phyloP scores from a whole-genome alignment of 352 stramenopile species.

The Globisporangium polare region DNA sequence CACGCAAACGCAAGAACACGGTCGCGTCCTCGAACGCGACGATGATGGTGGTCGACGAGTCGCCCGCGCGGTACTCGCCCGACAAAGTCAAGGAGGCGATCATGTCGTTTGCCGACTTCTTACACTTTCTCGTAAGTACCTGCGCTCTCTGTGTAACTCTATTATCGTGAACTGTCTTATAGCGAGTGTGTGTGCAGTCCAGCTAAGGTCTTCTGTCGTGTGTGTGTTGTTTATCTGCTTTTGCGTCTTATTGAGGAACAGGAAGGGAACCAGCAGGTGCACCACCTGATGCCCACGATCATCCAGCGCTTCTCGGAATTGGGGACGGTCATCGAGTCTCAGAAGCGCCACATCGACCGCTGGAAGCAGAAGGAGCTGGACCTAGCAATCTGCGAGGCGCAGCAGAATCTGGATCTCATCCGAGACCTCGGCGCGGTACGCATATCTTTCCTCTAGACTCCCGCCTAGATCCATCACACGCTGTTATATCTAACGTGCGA shows the following conservation, averaged over 20 bases:
- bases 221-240: slow-evolving; percentile 19
- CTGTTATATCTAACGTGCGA: too few relatives aligned
- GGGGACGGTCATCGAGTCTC: slow-evolving; percentile 76
- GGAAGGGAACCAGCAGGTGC: slow-evolving; percentile 71
- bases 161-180: not conserved
- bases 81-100: slow-evolving; percentile 75
- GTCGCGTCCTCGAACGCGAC: slow-evolving; percentile 14
- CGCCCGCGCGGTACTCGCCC: slow-evolving; percentile 61
- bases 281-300: slow-evolving; percentile 73
- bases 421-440: slow-evolving; percentile 44
- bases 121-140: slow-evolving; percentile 73
- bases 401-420: slow-evolving; percentile 67
- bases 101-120: slow-evolving; percentile 77
- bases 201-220: slow-evolving; percentile 31
- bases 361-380: slow-evolving; percentile 86
- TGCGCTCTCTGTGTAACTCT: not conserved
- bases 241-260: slow-evolving; percentile 53
- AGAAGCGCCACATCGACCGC: slow-evolving; percentile 80
- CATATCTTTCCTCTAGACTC: too few relatives aligned
- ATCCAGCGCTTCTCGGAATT: slow-evolving; percentile 75
- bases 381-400: slow-evolving; percentile 62
- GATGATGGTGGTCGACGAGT: slow-evolving; percentile 28
- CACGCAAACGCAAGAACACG: slow-evolving; percentile 27
- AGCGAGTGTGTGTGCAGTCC: not conserved
- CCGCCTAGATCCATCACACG: too few relatives aligned